phyloP scores from a whole-genome alignment of 2,329 filamentous ascomycete species.

The Westerdykella ornata region DNA sequence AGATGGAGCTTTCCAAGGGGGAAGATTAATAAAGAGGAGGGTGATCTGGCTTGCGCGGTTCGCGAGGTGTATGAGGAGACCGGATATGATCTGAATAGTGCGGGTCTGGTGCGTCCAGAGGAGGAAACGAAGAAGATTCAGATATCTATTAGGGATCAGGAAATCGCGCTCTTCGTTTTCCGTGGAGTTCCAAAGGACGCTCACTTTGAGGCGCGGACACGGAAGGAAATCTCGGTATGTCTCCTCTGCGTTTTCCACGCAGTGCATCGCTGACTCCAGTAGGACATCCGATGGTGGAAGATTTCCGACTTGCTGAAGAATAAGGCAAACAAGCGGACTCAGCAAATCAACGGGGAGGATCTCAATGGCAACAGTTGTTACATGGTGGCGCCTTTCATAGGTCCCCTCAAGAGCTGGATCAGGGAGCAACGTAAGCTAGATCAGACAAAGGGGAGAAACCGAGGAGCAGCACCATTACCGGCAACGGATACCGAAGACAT shows the following conservation, averaged over 20 bases:
- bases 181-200: conserved; percentile 81
- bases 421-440: conserved; percentile 73
- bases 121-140: conserved; percentile 77
- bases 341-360: conserved; percentile 49
- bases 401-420: conserved; percentile 83
- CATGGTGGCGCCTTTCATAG: conserved; percentile 92
- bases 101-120: conserved; percentile 64
- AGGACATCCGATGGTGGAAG: conserved; percentile 88
- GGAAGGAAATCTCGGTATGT: conserved; percentile 80
- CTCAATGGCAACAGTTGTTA: conserved; percentile 84
- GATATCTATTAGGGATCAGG: conserved; percentile 84
- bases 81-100: conserved; percentile 70
- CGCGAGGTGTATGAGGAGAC: conserved; percentile 96
- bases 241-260: not conserved
- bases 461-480: conserved; percentile 11
- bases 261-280: conserved; percentile 2
- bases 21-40: conserved; percentile 97
- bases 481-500: conserved; percentile 29
- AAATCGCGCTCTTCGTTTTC: conserved; percentile 89
- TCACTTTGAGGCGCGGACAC: conserved; percentile 77
- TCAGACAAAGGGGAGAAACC: conserved; percentile 39
- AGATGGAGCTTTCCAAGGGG: conserved; percentile 96
- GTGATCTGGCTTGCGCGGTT: conserved; percentile 86
- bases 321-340: conserved; percentile 53
- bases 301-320: conserved; percentile 80